Evolutionary conservation across 805 yeast genomes (phyloP), one percentile per base, ranked within the genome.

Genomic region (Nakazawaea ambrosiae): DNA sequence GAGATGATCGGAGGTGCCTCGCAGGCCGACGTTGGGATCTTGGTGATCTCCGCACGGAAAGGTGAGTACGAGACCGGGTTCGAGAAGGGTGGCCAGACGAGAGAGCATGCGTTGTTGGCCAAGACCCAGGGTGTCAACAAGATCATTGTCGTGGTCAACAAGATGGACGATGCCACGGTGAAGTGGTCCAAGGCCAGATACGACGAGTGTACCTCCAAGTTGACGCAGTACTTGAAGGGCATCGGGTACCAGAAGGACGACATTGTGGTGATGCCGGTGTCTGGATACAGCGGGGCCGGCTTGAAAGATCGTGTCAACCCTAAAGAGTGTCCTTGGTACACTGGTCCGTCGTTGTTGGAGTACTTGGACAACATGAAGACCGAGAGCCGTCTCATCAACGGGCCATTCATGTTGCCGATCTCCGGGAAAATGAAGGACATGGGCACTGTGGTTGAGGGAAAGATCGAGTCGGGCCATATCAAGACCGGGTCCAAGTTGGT

Each of bases 1-100:
- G 95, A 88, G 63, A 92, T 92, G 99, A 92, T 92, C 70, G 97
- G 97, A 54, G 98, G 98, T 63, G 99, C 99, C 15, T 89, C 97
- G 32, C 99, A 92, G 69, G 98, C 99, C 25, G 99, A 92, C 67
- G 92, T 90, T 41, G 99, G 99, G 66, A 78, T 92, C 48, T 74
- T 92, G 54, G 99, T 92, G 34, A 92, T 92, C 51, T 85, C 96
- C 46, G 97, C 97, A 33, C 84, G 99, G 73, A 88, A 89, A 65
- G 99, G 99, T 67, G 99, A 92, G 63, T 92, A 92, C 65, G 99
- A 92, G 69, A 92, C 98, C 39, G 98, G 98, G 45, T 90, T 90
- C 57, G 98, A 90, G 70, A 86, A 88, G 62, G 97, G 97, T 55
- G 98, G 98, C 50, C 98, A 90, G 69, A 89, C 97, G 26, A 81